Base-by-base conservation (phyloP, 2,329 filamentous ascomycete species). In the Stemphylium beticola region DNA sequence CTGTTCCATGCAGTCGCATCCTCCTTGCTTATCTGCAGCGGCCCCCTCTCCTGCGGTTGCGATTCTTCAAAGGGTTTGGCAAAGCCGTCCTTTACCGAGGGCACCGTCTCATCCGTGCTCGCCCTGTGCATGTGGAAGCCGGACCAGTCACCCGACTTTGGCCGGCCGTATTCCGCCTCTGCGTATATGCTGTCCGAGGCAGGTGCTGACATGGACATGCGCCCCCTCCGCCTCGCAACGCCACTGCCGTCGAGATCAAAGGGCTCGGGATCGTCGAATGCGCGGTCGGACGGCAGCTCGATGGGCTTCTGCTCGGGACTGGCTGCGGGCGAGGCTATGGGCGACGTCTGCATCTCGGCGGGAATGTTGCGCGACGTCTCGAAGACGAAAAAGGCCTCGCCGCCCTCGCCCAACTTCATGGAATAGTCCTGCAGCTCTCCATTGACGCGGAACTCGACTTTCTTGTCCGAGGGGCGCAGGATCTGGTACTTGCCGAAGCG, bases 401-500 rank as follows among this genome's bases (percentile, higher is more conserved):
- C 95, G 47, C 92, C 95, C 74, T 99, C 95, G 39, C 95, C 95
- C 17, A 99, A 84, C 79, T 99, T 99, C 95, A 99, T 99, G 41
- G 95, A 87, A 80, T 96, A 97, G 64, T 95, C 84, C 75, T 96
- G 92, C 77, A 95, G 96, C 57, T 85, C 79, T 69, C 91, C 90
- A 82, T 99, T 99, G 83, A 99, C 93, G 67, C 85, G 85, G 79
- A 99, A 99, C 78, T 98, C 93, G 70, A 99, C 95, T 85, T 98
- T 99, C 80, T 99, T 99, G 78, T 99, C 95, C 56, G 88, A 97
- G 0, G 95, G 95, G 18, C 95, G 90, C 69, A 99, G 80, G 34
- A 99, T 83, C 56, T 93, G 96, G 81, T 98, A 98, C 79, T 99
- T 99, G 76, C 95, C 95, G 77, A 99, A 99, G 68, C 95, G 92